phyloP scores from a whole-genome alignment of 1,284 basidiomycete species.

The Exobasidium rhododendri region DNA sequence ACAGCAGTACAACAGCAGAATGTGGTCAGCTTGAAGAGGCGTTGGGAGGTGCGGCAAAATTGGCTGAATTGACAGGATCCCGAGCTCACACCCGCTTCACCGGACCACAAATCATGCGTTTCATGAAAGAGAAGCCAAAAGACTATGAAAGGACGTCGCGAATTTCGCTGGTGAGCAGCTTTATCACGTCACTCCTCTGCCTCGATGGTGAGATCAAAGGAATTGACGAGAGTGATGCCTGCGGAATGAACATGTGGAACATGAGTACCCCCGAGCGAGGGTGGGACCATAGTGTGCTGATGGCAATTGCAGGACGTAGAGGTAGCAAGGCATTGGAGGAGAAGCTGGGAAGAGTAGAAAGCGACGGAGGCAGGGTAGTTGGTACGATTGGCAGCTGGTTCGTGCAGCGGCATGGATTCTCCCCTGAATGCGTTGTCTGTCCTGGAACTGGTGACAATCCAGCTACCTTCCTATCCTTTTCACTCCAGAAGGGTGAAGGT shows the following conservation, averaged over 20 bases:
- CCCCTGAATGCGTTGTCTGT: constrained; percentile 71
- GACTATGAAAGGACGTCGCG: constrained; percentile 67
- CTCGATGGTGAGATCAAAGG: constrained; percentile 64
- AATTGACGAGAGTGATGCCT: constrained; percentile 68
- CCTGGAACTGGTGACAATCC: constrained; percentile 91
- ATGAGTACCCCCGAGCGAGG: constrained; percentile 22
- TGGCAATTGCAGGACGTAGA: constrained; percentile 19
- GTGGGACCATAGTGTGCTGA: constrained; percentile 21
- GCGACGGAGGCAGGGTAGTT: constrained; percentile 67
- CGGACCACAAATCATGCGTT: constrained; percentile 76
- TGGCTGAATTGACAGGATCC: constrained; percentile 76
- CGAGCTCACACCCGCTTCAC: constrained; percentile 85
- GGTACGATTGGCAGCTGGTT: constrained; percentile 71
- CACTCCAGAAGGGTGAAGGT: constrained; percentile 70
- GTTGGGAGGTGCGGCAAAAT: constrained; percentile 62
- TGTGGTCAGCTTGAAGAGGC: constrained; percentile 66
- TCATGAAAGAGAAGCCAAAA: constrained; percentile 62
- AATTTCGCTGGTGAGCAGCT: constrained; percentile 78
- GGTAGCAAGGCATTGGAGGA: constrained; percentile 64
- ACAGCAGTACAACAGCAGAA: constrained; percentile 75
- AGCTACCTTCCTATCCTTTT: constrained; percentile 74
- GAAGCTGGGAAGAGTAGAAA: constrained; percentile 73
- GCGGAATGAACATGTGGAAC: constrained; percentile 77
- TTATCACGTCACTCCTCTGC: constrained; percentile 73
- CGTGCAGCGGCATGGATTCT: constrained; percentile 72